phyloP scores from a whole-genome alignment of 225 moss, liverwort and hornwort genomes.

The Antitrichia curtipendula region DNA sequence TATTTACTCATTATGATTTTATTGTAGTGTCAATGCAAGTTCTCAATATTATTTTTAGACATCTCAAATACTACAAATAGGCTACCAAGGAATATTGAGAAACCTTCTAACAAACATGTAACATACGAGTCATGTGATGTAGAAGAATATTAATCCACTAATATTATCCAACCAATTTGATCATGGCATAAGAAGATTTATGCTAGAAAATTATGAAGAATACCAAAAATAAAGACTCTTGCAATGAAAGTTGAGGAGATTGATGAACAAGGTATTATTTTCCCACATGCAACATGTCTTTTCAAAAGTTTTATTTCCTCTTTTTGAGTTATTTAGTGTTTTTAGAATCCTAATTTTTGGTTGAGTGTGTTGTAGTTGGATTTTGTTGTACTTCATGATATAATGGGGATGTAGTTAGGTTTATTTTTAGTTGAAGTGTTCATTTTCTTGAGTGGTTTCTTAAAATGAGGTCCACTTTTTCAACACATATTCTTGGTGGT shows the following conservation, averaged over 20 bases:
- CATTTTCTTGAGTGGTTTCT: not conserved
- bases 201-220: not conserved
- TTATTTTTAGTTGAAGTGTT: not conserved
- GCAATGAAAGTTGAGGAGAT: not conserved
- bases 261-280: not conserved
- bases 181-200: not conserved
- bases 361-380: not conserved
- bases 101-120: not conserved
- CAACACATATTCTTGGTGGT: too few species aligned
- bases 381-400: not conserved
- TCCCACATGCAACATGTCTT: not conserved
- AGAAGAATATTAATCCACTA: not conserved
- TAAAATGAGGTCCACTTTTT: not conserved
- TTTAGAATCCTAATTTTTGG: not conserved
- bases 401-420: not conserved
- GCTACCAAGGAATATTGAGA: rapidly evolving
- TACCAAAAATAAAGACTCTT: not conserved
- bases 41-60: not conserved
- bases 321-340: not conserved
- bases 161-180: not conserved
- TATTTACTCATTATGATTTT: not conserved
- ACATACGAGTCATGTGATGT: not conserved
- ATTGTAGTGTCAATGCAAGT: not conserved
- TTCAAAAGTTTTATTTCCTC: not conserved
- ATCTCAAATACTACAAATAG: not conserved